Conservation (phyloP, 257 asterid genomes). For the Ilex aquifolium region DNA sequence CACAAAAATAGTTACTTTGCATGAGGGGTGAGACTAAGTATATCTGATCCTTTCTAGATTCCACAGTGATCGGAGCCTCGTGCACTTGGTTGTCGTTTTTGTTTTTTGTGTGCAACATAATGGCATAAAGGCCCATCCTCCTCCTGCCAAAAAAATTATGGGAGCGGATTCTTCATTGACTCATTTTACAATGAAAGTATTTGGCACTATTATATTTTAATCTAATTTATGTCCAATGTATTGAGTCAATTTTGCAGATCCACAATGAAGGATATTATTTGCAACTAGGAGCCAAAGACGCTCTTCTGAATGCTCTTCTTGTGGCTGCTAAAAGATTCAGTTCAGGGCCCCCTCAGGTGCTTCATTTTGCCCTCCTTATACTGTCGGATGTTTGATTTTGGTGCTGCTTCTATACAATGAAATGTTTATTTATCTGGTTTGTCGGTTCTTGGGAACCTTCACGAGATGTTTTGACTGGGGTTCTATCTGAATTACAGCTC, state of each 20-base stretch:
- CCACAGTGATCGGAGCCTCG: too few species aligned
- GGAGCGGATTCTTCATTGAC: too few species aligned
- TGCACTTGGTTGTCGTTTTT: too few species aligned
- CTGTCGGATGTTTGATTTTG: background rate
- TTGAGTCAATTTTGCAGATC: constrained; percentile 38
- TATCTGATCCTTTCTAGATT: too few species aligned
- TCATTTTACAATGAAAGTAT: too few species aligned
- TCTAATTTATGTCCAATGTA: background rate
- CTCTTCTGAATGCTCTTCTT: constrained; percentile 68
- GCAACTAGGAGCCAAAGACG: constrained; percentile 69
- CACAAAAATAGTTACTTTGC: too few species aligned
- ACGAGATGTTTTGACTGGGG: constrained; percentile 17
- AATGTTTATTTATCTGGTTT: constrained; percentile 1
- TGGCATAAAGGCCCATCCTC: too few species aligned
- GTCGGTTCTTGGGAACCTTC: constrained; percentile 2
- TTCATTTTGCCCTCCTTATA: constrained; percentile 8
- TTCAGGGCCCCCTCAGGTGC: constrained; percentile 89
- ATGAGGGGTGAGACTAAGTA: too few species aligned
- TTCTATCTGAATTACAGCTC: constrained; percentile 47
- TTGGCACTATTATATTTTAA: background rate
- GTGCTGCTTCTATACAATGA: background rate
- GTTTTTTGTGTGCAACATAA: too few species aligned
- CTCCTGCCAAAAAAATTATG: too few species aligned
- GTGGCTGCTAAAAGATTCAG: constrained; percentile 74
- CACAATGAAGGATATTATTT: constrained; percentile 60